Base-by-base conservation (phyloP, 495 filamentous ascomycete genomes). In the Xylaria curta region DNA sequence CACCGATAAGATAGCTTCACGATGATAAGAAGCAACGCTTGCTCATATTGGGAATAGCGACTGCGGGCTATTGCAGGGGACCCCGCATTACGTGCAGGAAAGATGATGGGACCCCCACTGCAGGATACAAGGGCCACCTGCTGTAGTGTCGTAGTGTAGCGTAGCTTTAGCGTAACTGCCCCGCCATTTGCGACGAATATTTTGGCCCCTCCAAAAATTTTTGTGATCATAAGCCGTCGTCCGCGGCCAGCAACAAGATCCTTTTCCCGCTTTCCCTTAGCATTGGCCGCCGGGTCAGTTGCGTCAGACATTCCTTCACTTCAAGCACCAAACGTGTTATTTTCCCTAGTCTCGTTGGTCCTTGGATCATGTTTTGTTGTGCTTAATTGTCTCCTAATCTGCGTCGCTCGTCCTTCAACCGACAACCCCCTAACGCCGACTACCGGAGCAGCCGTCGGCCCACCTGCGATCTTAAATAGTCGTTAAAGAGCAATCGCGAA, bases 131-230 rank as follows among this genome's bases (percentile, higher is more conserved):
- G 19, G 38, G 7, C 38, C 38, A 12, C 38, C 8, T 10, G 59
- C 5, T 44, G 60, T 13, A 40, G 36, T 9, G 38, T n/a, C 38
- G 58, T n/a, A 63, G 12, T 19, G 21, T 44, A 24, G 60, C 38
- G 36, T 63, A 44, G 38, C 21, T 10, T 36, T 60, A 56, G 65
- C 46, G 47, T 24, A 4, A 40, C 10, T 46, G 65, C 65, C 65
- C 65, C 65, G n/a, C 65, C 65, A 65, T 47, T 33, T 47, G 62
- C 62, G 42, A 63, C 60, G 10, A 63, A 63, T 63, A 63, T n/a
- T 6, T 65, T 68, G 51, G 38, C 66, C 67, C 67, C 67, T 60
- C 67, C 54, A 60, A 61, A 60, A 69, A 60, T 60, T 69, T 61
- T 60, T 26, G 53, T 60, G 5, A 69, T 68, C 66, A 38, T 42